Evolutionary conservation across 345 rosid species (phyloP).

Genomic region (Jatropha curcas): DNA sequence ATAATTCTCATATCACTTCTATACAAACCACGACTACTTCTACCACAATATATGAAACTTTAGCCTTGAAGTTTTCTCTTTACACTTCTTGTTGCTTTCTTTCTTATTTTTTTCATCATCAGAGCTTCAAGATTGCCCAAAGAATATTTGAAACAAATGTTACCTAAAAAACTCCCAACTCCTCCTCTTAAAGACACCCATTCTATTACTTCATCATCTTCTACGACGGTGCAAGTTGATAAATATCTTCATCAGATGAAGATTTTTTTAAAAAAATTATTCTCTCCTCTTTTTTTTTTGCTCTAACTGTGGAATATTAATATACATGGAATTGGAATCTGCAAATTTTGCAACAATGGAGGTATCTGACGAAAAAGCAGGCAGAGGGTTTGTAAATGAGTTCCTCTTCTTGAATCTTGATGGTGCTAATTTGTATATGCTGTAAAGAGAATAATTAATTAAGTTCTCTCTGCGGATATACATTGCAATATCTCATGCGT

Average conservation of each 20-base stretch:
- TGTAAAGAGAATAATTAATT: slow-evolving; percentile 23
- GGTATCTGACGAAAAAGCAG: slow-evolving; percentile 3
- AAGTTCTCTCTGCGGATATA: background rate
- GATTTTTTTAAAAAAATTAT: slow-evolving; percentile 23
- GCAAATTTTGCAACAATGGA: slow-evolving; percentile 8
- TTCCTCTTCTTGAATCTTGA: background rate
- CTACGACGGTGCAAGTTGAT: slow-evolving; percentile 34
- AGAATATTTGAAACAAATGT: slow-evolving; percentile 69
- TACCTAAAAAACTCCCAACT: slow-evolving; percentile 79
- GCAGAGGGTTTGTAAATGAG: slow-evolving; percentile 13
- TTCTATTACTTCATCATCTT: slow-evolving; percentile 47
- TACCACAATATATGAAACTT: no score
- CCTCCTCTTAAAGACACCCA: slow-evolving; percentile 92
- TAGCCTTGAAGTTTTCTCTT: no score
- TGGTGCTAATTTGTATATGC: slow-evolving; percentile 1
- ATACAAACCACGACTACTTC: no score
- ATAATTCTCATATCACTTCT: no score
- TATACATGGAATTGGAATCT: slow-evolving; percentile 5
- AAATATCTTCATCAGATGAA: slow-evolving; percentile 45
- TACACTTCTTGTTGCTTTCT: slow-evolving; percentile 41
- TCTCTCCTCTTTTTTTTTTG: background rate
- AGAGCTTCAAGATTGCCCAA: slow-evolving; percentile 66
- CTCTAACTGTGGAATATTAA: slow-evolving; percentile 24
- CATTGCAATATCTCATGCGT: background rate
- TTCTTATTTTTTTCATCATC: slow-evolving; percentile 32